A percentile compares a stretch with the other conserved stretches of the same genome.
Conservation (phyloP, 78 protist species). For the Chrysochromulina tobinii region DNA sequence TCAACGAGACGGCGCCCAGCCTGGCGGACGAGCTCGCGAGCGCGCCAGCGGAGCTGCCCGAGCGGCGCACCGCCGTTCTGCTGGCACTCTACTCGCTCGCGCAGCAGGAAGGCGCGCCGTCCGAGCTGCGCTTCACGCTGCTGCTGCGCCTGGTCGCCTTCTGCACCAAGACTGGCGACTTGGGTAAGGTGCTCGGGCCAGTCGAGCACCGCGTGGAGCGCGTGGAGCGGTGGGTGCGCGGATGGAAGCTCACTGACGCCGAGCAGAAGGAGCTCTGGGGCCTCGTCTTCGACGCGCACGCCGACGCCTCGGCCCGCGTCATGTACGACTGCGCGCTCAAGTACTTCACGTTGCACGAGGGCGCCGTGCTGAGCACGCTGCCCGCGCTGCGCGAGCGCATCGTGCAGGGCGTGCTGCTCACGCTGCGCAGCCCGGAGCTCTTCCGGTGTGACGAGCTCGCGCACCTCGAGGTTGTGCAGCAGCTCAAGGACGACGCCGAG, state of each 20-base stretch:
- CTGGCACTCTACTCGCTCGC: not conserved
- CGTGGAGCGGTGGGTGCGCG: not conserved
- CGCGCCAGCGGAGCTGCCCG: not conserved
- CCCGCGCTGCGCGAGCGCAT: not conserved
- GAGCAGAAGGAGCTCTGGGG: not conserved
- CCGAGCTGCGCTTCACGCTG: not conserved
- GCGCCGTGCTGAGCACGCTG: not conserved
- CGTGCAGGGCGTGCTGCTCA: not conserved
- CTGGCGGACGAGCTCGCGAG: not conserved
- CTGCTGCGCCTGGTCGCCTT: not conserved
- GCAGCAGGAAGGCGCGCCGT: not conserved
- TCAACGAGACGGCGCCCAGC: not conserved
- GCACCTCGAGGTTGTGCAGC: not conserved
- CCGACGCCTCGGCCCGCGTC: not conserved
- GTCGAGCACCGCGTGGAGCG: not conserved
- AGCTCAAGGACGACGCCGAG: too few relatives aligned
- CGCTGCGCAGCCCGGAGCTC: not conserved
- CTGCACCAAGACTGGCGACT: not conserved
- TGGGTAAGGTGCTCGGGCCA: not conserved
- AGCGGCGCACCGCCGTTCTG: not conserved
- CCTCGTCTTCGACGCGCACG: not conserved
- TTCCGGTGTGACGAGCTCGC: not conserved
- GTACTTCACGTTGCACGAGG: not conserved
- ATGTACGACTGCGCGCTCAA: not conserved
- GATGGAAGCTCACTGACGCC: not conserved